These are phyloP conservation scores for Myriosclerotinia curreyana DNA, from an alignment of 2,329 filamentous ascomycete species.

Conservation along the genomic window DNA sequence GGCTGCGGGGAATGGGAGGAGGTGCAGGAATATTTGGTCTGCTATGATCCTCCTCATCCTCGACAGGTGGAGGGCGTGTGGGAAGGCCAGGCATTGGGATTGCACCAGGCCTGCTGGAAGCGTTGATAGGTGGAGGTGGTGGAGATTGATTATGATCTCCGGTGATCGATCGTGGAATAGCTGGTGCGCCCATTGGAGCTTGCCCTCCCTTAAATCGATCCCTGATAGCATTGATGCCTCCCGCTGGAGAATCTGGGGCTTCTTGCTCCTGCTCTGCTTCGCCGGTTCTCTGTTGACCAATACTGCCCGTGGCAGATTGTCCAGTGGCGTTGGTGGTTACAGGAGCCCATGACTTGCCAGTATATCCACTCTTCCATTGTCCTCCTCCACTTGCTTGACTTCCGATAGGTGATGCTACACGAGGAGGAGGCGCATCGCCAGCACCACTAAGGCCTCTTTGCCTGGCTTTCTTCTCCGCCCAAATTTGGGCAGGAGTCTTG, in stretches of 20 bases:
- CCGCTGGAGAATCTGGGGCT: constrained; percentile 53
- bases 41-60: constrained; percentile 51
- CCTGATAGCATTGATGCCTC: constrained; percentile 69
- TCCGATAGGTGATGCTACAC: constrained; percentile 53
- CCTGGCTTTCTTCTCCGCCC: constrained; percentile 94
- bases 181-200: constrained; percentile 61
- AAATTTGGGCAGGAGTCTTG: constrained; percentile 94
- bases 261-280: constrained; percentile 48
- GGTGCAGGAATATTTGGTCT: constrained; percentile 45
- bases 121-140: constrained; percentile 40
- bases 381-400: constrained; percentile 68
- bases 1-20: constrained; percentile 40
- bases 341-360: constrained; percentile 83
- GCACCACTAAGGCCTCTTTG: constrained; percentile 59
- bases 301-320: constrained; percentile 52
- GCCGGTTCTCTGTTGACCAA: constrained; percentile 62
- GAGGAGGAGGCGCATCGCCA: constrained; percentile 46
- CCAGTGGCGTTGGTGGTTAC: constrained; percentile 74
- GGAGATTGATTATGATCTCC: constrained; percentile 39
- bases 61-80: constrained; percentile 52
- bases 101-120: constrained; percentile 60
- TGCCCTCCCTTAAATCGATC: constrained; percentile 76
- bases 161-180: constrained; percentile 33
- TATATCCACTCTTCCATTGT: constrained; percentile 89
- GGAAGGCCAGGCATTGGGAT: constrained; percentile 78